Base-by-base conservation (phyloP, 805 yeast species). In the Candida ponderosae region DNA sequence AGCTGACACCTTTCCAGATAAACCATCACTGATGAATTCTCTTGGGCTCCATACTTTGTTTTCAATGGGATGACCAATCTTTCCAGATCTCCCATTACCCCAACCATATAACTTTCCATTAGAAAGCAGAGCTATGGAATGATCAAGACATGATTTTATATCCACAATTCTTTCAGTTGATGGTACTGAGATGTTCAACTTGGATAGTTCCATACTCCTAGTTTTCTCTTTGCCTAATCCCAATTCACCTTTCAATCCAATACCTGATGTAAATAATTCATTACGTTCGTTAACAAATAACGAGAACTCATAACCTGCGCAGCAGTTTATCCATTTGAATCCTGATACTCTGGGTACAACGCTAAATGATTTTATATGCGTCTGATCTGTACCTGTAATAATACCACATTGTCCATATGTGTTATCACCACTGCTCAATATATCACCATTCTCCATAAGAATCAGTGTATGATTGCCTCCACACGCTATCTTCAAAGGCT, bases 381-480 rank as follows among this genome's bases (percentile, higher is more conserved):
- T 4, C 5, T 17, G 29, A 3, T 28, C 37, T 1, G 20, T 39
- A 18, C 15, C 34, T n/a, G 26, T 24, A 24, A 11, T 11, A 17
- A 41, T n/a, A 4, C 71, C 78, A 45, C 76, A 69, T 53, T 83
- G 88, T 2, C 82, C 79, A 31, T 43, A 37, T 0, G 58, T 36
- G 46, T 79, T 80, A 38, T 66, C 74, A 1, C 97, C 97, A 35
- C 74, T 47, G 0, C 72, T 72, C 43, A 57, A 78, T 1, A 80
- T 54, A 0, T 58, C 53, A 1, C 90, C 90, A 33, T 67, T 58
- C 1, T 57, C 62, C 11, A 72, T 54, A 7, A 87, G 53, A 3
- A 86, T 42, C 15, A 85, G 47, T 0, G 95, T 80, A 54, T 90
- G 97, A 48, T 89, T 89, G 0, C 97, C 97, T 4, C 96, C 97